Conservation (phyloP, 1,284 basidiomycete species). For the Xerocomus minutiporus region DNA sequence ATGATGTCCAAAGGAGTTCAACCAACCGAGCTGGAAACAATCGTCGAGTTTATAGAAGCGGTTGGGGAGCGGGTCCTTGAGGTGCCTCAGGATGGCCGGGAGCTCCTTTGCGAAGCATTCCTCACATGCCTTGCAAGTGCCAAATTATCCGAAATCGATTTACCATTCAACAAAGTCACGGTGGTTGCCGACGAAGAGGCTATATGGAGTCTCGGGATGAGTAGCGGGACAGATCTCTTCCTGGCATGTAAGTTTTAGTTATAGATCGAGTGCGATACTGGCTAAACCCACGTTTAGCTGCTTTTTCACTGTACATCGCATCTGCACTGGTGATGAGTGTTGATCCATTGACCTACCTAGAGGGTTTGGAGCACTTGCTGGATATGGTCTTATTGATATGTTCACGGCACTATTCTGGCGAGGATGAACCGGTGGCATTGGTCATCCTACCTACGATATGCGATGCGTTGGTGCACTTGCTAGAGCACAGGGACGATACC, state of each 20-base stretch:
- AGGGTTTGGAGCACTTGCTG: slow-evolving; percentile 53
- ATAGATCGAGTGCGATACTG: background rate
- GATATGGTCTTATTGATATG: slow-evolving; percentile 47
- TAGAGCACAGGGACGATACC: slow-evolving; percentile 26
- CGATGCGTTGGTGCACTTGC: slow-evolving; percentile 40
- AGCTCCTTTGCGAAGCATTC: slow-evolving; percentile 21
- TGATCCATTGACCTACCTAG: slow-evolving; percentile 40
- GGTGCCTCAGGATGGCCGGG: background rate
- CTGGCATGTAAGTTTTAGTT: slow-evolving; percentile 21
- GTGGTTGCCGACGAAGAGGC: slow-evolving; percentile 14
- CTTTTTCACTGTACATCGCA: slow-evolving; percentile 47
- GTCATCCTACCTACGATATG: slow-evolving; percentile 48
- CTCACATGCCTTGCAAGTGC: slow-evolving; percentile 25
- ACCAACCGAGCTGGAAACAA: slow-evolving; percentile 1
- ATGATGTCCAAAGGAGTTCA: slow-evolving; percentile 20
- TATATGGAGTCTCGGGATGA: slow-evolving; percentile 26
- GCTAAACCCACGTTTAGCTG: slow-evolving; percentile 36
- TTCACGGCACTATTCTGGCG: slow-evolving; percentile 37
- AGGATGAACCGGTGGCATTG: slow-evolving; percentile 48
- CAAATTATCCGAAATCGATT: slow-evolving; percentile 9
- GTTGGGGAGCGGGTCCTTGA: slow-evolving; percentile 18
- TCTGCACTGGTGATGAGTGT: slow-evolving; percentile 18
- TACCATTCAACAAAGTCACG: slow-evolving; percentile 4
- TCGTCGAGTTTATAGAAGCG: slow-evolving; percentile 15
- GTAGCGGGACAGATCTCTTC: slow-evolving; percentile 13